Evolutionary conservation across 345 rosid species (phyloP), one percentile per base, ranked within the genome.

Genomic region (Gynandropsis gynandra): DNA sequence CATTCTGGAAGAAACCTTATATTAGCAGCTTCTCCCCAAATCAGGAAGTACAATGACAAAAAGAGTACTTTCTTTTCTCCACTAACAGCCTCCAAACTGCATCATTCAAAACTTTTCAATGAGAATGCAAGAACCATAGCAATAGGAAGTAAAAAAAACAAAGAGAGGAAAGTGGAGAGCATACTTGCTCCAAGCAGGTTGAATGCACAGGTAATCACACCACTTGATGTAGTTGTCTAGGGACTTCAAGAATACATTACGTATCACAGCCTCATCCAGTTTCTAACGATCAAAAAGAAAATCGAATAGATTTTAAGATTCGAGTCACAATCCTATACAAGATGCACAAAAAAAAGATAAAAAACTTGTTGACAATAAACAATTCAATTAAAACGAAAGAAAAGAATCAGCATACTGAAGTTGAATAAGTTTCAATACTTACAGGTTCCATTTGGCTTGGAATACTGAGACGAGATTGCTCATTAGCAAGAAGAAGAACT

Each of bases 11-110:
- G 83, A 66, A 76, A 86, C 73, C 95, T 78, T 51, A 82, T 57
- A 62, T 86, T 86, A 59, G 92, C 58, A 65, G 95, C 95, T 72
- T 86, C 95, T 11, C 98, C 98, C 98, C 98, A 92, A 52, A 92
- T 84, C 47, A 82, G 71, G 61, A 77, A 87, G 69, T 87, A 92
- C 70, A 92, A 65, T 34, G 89, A 84, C 51, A 87, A 72, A 64
- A 76, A 82, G 31, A 84, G 84, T 50, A 87, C 13, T 66, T 76
- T 84, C 84, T 87, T 87, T 66, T 92, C 95, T 77, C 70, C 89
- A 66, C 63, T 65, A 68, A 82, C 66, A 63, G 77, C 65, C 42
- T 87, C 98, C 74, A 84, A 78, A 71, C 98, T 90, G 81, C 71
- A 71, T 19, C 16, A 21, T 51, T 49, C 43, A 38, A 33, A 47